Conservation (phyloP, 306 rosid species). For the Pterocarpus macrocarpus region DNA sequence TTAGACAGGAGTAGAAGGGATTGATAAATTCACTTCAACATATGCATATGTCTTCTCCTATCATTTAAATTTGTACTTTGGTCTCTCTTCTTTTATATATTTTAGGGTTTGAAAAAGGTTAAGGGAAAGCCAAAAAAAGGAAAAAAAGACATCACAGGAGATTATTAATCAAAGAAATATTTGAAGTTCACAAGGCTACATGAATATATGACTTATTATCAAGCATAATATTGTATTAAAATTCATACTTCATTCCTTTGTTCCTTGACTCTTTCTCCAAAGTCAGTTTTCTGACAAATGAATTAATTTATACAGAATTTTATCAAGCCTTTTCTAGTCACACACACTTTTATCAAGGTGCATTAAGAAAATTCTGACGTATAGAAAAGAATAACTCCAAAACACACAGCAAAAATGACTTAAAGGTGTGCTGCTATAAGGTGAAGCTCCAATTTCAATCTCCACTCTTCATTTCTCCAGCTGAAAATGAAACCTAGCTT, state of each 20-base stretch:
- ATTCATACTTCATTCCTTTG: background rate
- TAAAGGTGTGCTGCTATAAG: background rate
- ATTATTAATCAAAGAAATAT: too few relatives aligned
- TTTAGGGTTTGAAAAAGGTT: background rate
- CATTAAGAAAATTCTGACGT: background rate
- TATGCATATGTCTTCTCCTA: background rate
- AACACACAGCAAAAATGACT: background rate
- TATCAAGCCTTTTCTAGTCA: background rate
- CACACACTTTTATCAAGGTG: background rate
- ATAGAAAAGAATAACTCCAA: background rate
- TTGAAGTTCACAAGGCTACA: too few relatives aligned
- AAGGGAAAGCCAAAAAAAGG: background rate
- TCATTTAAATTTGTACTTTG: background rate
- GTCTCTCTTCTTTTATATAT: background rate
- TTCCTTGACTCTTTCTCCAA: slow-evolving; percentile 7
- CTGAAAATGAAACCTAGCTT: background rate
- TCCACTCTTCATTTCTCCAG: too few relatives aligned
- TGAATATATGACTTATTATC: too few relatives aligned
- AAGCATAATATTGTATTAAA: too few relatives aligned
- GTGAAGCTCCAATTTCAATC: background rate
- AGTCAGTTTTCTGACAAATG: slow-evolving; percentile 18
- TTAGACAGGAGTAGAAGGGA: background rate
- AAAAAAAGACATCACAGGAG: too few relatives aligned
- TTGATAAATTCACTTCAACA: background rate
- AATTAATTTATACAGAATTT: slow-evolving; percentile 3